Conservation (phyloP, 1,139 yeast species). For the Kazachstania sp. region DNA sequence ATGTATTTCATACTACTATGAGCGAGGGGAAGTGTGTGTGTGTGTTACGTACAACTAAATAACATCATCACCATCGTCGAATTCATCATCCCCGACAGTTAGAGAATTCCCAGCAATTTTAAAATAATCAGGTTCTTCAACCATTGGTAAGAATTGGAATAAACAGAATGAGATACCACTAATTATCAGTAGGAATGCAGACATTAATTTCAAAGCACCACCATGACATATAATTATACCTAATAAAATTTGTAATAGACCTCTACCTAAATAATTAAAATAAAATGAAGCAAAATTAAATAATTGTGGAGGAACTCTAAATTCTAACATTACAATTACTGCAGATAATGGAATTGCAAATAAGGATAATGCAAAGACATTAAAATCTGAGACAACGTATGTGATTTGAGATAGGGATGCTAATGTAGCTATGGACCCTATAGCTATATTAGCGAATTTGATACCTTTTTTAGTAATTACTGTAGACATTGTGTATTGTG, state of each 20-base stretch:
- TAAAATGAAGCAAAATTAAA: constrained; percentile 64
- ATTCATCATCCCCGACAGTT: constrained; percentile 22
- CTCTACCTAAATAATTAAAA: constrained; percentile 79
- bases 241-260: constrained; percentile 59
- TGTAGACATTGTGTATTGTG: constrained; percentile 1
- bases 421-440: constrained; percentile 51
- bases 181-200: constrained; percentile 46
- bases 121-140: constrained; percentile 36
- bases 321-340: constrained; percentile 54
- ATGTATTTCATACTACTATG: no score
- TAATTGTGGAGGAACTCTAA: constrained; percentile 58
- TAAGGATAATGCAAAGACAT: constrained; percentile 17
- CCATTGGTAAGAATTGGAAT: constrained; percentile 72
- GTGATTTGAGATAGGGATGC: constrained; percentile 28
- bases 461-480: constrained; percentile 32
- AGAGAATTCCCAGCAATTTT: constrained; percentile 20
- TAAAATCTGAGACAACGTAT: constrained; percentile 13
- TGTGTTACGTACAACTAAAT: no score
- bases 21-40: no score
- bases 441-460: constrained; percentile 53
- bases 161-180: constrained; percentile 52
- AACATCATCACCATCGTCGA: constrained; percentile 19
- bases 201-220: constrained; percentile 45
- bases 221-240: constrained; percentile 58
- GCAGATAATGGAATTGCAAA: constrained; percentile 46